Percentiles rank a stretch among this genome's conserved stretches.
These are phyloP conservation scores for Metschnikowia gruessii DNA, from an alignment of 805 yeast species.

Conservation along the genomic window DNA sequence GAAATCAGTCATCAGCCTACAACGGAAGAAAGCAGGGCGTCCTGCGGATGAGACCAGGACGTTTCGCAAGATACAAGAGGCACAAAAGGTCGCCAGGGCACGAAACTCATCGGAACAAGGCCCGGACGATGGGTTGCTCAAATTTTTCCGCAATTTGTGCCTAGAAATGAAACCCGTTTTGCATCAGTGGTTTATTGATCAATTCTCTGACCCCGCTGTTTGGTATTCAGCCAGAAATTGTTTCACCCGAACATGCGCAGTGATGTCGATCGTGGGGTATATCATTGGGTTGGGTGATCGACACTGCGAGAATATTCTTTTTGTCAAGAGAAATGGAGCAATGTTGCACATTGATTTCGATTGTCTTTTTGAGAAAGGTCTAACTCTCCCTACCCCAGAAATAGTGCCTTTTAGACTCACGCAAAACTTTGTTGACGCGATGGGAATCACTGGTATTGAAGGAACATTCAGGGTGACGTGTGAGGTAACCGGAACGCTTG, in stretches of 20 bases:
- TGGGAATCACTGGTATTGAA: conserved; percentile 85
- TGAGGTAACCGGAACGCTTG: conserved; percentile 72
- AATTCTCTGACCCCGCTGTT: conserved; percentile 80
- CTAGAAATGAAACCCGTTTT: conserved; percentile 62
- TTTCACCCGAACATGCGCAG: conserved; percentile 80
- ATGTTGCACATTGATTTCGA: conserved; percentile 95
- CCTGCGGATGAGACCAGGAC: conserved; percentile 25
- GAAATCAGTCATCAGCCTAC: conserved; percentile 49
- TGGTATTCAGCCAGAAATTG: conserved; percentile 82
- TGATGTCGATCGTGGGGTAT: conserved; percentile 96
- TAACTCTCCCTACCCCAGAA: conserved; percentile 76
- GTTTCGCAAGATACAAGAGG: conserved; percentile 31
- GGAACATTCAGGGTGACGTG: conserved; percentile 84
- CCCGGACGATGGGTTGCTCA: conserved; percentile 15
- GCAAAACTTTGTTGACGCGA: conserved; percentile 81
- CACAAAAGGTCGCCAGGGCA: conserved; percentile 26
- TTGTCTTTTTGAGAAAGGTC: conserved; percentile 86
- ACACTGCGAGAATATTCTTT: conserved; percentile 86
- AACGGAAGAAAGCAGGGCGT: conserved; percentile 25
- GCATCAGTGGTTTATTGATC: conserved; percentile 83
- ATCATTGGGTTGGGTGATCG: conserved; percentile 94
- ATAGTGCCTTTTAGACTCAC: conserved; percentile 93
- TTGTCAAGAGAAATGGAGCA: conserved; percentile 71
- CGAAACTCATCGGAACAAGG: conserved; percentile 4
- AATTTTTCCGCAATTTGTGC: conserved; percentile 27